Evolutionary conservation across 768 basidiomycete genomes (phyloP).

Genomic region (Lactarius vividus): DNA sequence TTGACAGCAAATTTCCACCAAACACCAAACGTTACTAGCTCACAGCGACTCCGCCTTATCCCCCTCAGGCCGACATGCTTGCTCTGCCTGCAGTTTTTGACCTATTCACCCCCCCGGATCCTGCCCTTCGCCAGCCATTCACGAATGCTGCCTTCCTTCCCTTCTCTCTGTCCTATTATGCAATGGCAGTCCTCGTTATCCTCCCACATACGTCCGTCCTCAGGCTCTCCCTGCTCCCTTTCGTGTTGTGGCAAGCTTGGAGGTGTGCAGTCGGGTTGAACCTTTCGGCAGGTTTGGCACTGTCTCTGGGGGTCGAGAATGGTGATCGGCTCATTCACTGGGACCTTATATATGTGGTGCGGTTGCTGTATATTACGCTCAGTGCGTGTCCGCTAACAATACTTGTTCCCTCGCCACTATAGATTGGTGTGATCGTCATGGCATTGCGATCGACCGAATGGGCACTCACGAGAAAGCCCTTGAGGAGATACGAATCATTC

Average conservation of each 20-base stretch:
- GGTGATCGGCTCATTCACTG: slow-evolving; percentile 34
- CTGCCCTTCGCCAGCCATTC: not conserved
- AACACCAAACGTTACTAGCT: not conserved
- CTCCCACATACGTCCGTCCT: not conserved
- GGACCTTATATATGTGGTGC: not conserved
- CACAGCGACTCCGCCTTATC: not conserved
- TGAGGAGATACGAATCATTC: slow-evolving; percentile 39
- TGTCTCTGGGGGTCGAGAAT: slow-evolving; percentile 36
- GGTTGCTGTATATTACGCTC: not conserved
- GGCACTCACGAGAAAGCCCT: slow-evolving; percentile 31
- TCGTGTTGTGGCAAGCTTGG: not conserved
- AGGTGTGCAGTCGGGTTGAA: slow-evolving; percentile 30
- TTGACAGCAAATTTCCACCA: too few relatives aligned
- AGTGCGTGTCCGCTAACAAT: not conserved
- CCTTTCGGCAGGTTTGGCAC: slow-evolving; percentile 45
- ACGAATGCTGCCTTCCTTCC: not conserved
- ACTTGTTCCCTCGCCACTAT: not conserved
- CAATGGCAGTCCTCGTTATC: not conserved
- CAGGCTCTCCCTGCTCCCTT: not conserved
- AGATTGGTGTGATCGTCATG: not conserved
- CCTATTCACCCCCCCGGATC: not conserved
- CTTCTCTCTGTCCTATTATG: not conserved
- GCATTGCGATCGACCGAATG: not conserved
- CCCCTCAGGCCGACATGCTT: not conserved
- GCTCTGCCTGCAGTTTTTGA: not conserved